Evolutionary conservation across 2,329 filamentous ascomycete genomes (phyloP).

Genomic region (Pseudogymnoascus sp.): DNA sequence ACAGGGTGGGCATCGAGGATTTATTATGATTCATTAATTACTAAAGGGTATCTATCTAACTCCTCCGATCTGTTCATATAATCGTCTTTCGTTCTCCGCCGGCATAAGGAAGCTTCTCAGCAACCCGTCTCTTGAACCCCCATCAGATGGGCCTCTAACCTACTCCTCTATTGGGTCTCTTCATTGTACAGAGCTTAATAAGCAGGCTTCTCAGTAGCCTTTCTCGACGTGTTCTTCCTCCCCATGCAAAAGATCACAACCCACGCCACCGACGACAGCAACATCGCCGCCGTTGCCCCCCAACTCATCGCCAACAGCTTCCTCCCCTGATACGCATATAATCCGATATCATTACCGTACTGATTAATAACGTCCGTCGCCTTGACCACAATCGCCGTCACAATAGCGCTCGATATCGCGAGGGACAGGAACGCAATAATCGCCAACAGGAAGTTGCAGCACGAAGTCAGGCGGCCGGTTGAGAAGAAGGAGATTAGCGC

Average conservation of each 20-base stretch:
- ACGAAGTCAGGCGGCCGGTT: conserved; percentile 27
- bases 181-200: neutral
- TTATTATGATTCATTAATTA: neutral
- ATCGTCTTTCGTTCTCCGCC: neutral
- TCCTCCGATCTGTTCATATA: neutral
- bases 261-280: conserved; percentile 27
- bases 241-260: conserved; percentile 24
- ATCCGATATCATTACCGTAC: conserved; percentile 26
- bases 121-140: neutral
- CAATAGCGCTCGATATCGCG: conserved; percentile 67
- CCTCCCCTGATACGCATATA: conserved; percentile 36
- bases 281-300: conserved; percentile 43
- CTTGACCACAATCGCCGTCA: conserved; percentile 53
- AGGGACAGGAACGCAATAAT: conserved; percentile 42
- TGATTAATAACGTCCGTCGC: conserved; percentile 41
- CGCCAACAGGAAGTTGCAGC: neutral
- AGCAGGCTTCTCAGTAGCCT: neutral
- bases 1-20: neutral
- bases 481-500: conserved; percentile 38
- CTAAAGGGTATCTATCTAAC: conserved; percentile 6
- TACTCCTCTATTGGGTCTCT: neutral
- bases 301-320: conserved; percentile 54
- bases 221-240: conserved; percentile 15
- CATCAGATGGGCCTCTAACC: neutral
- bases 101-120: neutral